A percentile compares a stretch with the other conserved stretches of the same genome.
Conservation (phyloP, 768 basidiomycete genomes). For the Pleurotus djamor region DNA sequence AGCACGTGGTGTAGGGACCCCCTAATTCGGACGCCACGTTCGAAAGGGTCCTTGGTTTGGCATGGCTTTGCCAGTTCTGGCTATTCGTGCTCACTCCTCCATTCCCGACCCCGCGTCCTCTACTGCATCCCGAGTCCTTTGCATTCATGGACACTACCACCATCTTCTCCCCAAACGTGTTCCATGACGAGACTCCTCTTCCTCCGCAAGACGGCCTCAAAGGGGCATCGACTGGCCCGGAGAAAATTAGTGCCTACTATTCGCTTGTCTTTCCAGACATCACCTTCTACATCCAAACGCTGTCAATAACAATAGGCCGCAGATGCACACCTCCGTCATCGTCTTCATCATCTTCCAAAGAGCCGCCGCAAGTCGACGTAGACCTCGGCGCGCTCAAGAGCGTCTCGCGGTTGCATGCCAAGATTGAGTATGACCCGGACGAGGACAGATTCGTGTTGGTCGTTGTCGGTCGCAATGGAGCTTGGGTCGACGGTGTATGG, state of each 20-base stretch:
- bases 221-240: conserved; percentile 36
- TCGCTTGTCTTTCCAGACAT: conserved; percentile 92
- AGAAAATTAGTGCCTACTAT: conserved; percentile 92
- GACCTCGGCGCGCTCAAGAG: conserved; percentile 97
- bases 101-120: background rate
- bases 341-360: conserved; percentile 56
- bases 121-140: background rate
- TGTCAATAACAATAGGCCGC: conserved; percentile 91
- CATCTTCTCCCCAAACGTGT: background rate
- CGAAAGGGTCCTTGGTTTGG: background rate
- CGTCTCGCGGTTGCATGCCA: conserved; percentile 95
- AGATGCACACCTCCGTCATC: conserved; percentile 63
- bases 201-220: background rate
- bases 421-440: conserved; percentile 91
- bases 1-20: no score
- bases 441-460: conserved; percentile 85
- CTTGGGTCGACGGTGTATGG: conserved; percentile 99
- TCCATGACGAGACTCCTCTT: background rate
- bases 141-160: conserved; percentile 10
- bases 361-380: conserved; percentile 67
- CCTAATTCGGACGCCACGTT: no score
- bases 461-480: conserved; percentile 95
- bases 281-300: conserved; percentile 96
- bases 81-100: background rate
- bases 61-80: background rate